Evolutionary conservation across 495 filamentous ascomycete genomes (phyloP), one percentile per base, ranked within the genome.

Genomic region (Aspergillus biplanus): DNA sequence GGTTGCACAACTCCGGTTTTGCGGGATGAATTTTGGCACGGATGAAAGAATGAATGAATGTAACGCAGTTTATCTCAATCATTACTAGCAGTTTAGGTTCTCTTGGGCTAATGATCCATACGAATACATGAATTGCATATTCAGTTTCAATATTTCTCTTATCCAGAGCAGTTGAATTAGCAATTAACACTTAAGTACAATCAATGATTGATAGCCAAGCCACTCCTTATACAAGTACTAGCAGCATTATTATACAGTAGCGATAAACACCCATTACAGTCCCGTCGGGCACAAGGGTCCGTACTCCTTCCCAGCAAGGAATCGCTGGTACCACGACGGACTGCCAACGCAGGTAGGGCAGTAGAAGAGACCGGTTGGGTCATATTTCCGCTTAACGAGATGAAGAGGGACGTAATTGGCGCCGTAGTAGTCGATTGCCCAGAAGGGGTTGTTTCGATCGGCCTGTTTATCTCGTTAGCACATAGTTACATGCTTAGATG

Each of bases 341-440:
- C 79, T 83, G 0, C 81, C 83, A 1, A 86, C 84, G 54, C 73
- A 79, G 6, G 75, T 81, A 33, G 63, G 63, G 6, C 75, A 82
- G 61, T 82, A 87, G 54, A 88, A 86, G 32, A 84, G 63, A 39
- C 69, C 67, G 8, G 71, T 70, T 0, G 85, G 84, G 61, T 88
- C 85, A 44, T 78, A 82, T 58, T 72, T 78, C 53, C 69, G 66
- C 80, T 88, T 87, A 52, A 86, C 76, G 9, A 58, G 21, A 33
- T 71, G 56, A 18, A 87, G 69, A 0, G 62, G 70, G 0, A 56
- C 34, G 59, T 85, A 87, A 37, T 69, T 52, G 11, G 11, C 18
- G 3, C 69, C 67, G 46, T 66, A 72, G 49, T 69, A 69, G 47
- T 65, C 65, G 5, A 57, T 58, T 34, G 37, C 58, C 60, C 63